A percentile compares a stretch with the other conserved stretches of the same genome.
Evolutionary conservation across 768 basidiomycete genomes (phyloP).

Genomic region (Podaxis sp.): DNA sequence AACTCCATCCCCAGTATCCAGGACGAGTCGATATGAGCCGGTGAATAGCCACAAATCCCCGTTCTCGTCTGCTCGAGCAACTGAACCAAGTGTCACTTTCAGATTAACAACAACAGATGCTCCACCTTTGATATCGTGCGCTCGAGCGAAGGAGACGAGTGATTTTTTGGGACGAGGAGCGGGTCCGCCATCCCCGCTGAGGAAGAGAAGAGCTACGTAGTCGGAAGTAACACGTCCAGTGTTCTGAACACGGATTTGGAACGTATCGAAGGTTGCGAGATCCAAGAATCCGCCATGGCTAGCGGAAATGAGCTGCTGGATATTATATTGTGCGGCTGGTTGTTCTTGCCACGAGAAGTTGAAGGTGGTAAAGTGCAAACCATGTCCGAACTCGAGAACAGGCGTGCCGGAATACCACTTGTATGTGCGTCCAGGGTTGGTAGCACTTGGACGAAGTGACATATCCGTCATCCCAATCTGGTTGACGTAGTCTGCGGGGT

Average conservation of each 20-base stretch:
- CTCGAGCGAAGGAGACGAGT: slow-evolving; percentile 44
- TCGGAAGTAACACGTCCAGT: slow-evolving; percentile 46
- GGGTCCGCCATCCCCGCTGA: slow-evolving; percentile 43
- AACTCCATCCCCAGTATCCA: slow-evolving; percentile 36
- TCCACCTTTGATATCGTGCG: slow-evolving; percentile 24
- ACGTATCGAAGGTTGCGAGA: slow-evolving; percentile 42
- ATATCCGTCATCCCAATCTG: slow-evolving; percentile 57
- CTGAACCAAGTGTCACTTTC: slow-evolving; percentile 40
- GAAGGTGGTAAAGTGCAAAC: slow-evolving; percentile 53
- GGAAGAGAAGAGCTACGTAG: slow-evolving; percentile 51
- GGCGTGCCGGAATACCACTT: slow-evolving; percentile 51
- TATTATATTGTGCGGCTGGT: slow-evolving; percentile 33
- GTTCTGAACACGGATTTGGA: slow-evolving; percentile 45
- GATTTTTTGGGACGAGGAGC: slow-evolving; percentile 48
- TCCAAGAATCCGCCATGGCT: slow-evolving; percentile 27
- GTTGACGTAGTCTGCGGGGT: slow-evolving; percentile 42
- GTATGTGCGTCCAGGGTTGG: slow-evolving; percentile 53
- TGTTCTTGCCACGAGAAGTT: slow-evolving; percentile 31
- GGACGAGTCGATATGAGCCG: slow-evolving; percentile 36
- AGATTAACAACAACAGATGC: slow-evolving; percentile 26
- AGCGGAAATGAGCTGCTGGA: slow-evolving; percentile 31
- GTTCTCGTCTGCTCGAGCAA: slow-evolving; percentile 42
- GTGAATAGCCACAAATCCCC: slow-evolving; percentile 43
- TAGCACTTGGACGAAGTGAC: slow-evolving; percentile 42
- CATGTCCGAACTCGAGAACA: slow-evolving; percentile 50